phyloP scores from a whole-genome alignment of 208 protist species.

The Trypanosoma melophagium region DNA sequence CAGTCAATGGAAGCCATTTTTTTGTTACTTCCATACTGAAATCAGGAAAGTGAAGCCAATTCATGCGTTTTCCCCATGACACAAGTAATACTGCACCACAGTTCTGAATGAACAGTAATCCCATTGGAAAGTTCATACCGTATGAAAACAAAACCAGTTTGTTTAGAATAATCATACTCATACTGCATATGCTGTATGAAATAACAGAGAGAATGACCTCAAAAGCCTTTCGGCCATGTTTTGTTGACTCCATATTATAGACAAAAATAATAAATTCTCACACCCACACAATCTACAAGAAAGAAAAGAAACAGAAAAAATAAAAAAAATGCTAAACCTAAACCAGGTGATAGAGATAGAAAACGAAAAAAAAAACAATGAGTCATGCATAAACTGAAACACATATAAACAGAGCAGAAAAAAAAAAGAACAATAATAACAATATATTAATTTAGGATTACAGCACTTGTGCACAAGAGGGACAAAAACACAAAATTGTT shows the following conservation, averaged over 20 bases:
- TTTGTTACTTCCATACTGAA: slow-evolving; percentile 48
- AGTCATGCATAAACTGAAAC: background rate
- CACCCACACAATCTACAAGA: background rate
- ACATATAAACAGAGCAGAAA: background rate
- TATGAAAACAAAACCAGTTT: slow-evolving; percentile 79
- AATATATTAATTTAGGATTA: too few relatives aligned
- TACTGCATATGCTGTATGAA: slow-evolving; percentile 70
- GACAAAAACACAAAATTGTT: too few relatives aligned
- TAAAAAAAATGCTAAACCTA: background rate
- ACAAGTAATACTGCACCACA: slow-evolving; percentile 63
- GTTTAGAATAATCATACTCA: slow-evolving; percentile 88
- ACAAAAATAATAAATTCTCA: background rate
- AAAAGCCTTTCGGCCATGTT: background rate
- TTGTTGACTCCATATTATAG: background rate
- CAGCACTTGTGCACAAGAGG: too few relatives aligned
- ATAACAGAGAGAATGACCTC: slow-evolving; percentile 48
- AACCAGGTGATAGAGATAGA: background rate
- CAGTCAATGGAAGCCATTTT: slow-evolving; percentile 71
- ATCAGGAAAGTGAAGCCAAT: slow-evolving; percentile 54
- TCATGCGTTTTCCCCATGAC: slow-evolving; percentile 35
- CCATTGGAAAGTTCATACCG: slow-evolving; percentile 63
- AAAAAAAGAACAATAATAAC: too few relatives aligned
- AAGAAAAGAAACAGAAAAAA: background rate
- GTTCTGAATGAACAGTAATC: slow-evolving; percentile 77
- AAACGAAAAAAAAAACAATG: background rate